Conservation (phyloP, 1,284 basidiomycete genomes). For the Tilletia setariae region DNA sequence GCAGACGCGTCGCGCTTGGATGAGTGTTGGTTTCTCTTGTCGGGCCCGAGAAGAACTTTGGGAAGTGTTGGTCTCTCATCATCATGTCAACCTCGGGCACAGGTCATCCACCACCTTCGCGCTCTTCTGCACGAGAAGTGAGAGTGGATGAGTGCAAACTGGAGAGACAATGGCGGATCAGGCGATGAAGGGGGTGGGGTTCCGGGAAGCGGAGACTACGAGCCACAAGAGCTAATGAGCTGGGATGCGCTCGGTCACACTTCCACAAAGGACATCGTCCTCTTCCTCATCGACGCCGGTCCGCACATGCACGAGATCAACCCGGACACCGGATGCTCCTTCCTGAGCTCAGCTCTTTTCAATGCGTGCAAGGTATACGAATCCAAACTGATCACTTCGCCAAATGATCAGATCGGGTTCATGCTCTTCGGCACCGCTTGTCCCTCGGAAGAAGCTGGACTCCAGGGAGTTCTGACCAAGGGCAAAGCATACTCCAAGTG, state of each 20-base stretch:
- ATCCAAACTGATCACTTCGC: slow-evolving; percentile 80
- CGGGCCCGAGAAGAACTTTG: neutral
- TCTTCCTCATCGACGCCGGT: slow-evolving; percentile 92
- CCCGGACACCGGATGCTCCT: slow-evolving; percentile 38
- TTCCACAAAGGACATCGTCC: slow-evolving; percentile 43
- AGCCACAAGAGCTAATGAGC: slow-evolving; percentile 1
- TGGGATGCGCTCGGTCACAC: neutral
- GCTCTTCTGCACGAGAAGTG: too few relatives aligned
- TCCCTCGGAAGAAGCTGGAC: slow-evolving; percentile 59
- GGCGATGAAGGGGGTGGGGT: neutral
- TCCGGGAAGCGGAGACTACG: neutral
- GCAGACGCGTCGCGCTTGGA: neutral
- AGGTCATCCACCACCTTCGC: too few relatives aligned
- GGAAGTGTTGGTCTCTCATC: neutral
- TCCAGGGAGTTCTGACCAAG: neutral
- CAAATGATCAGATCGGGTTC: slow-evolving; percentile 82
- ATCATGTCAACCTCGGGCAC: too few relatives aligned
- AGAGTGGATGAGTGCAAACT: neutral
- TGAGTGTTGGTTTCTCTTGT: neutral
- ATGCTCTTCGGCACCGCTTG: slow-evolving; percentile 76
- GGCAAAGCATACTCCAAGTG: slow-evolving; percentile 63
- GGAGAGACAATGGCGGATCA: neutral
- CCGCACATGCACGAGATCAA: slow-evolving; percentile 70
- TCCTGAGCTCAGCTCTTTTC: slow-evolving; percentile 66
- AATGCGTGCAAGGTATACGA: slow-evolving; percentile 80